These are phyloP conservation scores for Monascus ruber DNA, from an alignment of 2,329 filamentous ascomycete genomes.

Conservation along the genomic window DNA sequence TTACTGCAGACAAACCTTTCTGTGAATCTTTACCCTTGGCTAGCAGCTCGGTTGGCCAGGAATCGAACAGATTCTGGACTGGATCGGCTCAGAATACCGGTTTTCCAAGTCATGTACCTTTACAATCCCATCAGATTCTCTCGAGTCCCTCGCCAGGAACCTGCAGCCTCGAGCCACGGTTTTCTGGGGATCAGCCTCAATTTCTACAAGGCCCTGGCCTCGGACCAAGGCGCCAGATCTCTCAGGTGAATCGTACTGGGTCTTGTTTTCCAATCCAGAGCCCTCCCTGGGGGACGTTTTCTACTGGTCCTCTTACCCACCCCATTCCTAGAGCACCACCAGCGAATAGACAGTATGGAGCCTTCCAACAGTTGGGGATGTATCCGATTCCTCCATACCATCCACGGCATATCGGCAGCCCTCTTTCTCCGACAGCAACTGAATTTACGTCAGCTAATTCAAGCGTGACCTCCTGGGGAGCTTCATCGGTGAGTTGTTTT, in stretches of 20 bases:
- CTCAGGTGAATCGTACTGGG: slow-evolving; percentile 20
- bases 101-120: slow-evolving; percentile 9
- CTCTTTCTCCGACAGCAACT: slow-evolving; percentile 60
- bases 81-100: slow-evolving; percentile 10
- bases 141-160: slow-evolving; percentile 20
- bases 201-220: slow-evolving; percentile 15
- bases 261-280: slow-evolving; percentile 22
- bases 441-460: slow-evolving; percentile 52
- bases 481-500: slow-evolving; percentile 42
- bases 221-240: slow-evolving; percentile 17
- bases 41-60: slow-evolving; percentile 12
- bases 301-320: slow-evolving; percentile 13
- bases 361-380: slow-evolving; percentile 25
- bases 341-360: slow-evolving; percentile 15
- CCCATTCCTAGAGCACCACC: slow-evolving; percentile 15
- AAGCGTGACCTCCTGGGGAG: slow-evolving; percentile 18
- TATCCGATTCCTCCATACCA: slow-evolving; percentile 35
- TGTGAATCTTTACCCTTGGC: slow-evolving; percentile 12
- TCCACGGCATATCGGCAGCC: slow-evolving; percentile 50
- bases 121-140: slow-evolving; percentile 23
- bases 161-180: slow-evolving; percentile 18
- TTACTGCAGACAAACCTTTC: slow-evolving; percentile 16
- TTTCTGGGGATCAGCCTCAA: slow-evolving; percentile 19
- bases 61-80: slow-evolving; percentile 21
- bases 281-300: slow-evolving; percentile 23